phyloP scores from a whole-genome alignment of 108 stramenopile genomes.

The Nitzschia palea region DNA sequence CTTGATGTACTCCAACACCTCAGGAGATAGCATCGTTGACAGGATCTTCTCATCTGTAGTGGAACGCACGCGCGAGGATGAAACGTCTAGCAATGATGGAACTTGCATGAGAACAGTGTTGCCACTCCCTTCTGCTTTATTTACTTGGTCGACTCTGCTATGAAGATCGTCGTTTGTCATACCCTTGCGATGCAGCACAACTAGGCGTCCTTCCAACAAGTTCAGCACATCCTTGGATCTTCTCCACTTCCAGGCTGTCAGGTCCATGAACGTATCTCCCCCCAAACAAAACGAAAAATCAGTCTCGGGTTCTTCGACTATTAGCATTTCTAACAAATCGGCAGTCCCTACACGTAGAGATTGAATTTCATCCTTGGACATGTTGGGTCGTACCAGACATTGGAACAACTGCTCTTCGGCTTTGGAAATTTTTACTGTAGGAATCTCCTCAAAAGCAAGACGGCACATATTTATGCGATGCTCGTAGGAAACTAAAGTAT shows the following conservation, averaged over 20 bases:
- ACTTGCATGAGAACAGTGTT: conserved; percentile 40
- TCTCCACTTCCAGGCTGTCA: conserved; percentile 78
- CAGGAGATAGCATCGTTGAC: conserved; percentile 26
- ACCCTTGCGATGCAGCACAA: conserved; percentile 62
- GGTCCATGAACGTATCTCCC: conserved; percentile 80
- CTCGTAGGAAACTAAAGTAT: conserved; percentile 57
- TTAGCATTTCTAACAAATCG: conserved; percentile 72
- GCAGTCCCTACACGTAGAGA: conserved; percentile 69
- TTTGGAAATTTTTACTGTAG: conserved; percentile 63
- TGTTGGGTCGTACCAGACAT: not conserved
- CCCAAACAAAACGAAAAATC: conserved; percentile 72
- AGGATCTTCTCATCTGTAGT: conserved; percentile 35
- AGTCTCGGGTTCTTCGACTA: conserved; percentile 42
- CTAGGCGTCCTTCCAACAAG: conserved; percentile 62
- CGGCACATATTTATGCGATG: conserved; percentile 76
- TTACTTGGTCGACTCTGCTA: not conserved
- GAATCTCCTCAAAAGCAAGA: conserved; percentile 48
- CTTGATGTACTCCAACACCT: conserved; percentile 66
- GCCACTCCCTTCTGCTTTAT: conserved; percentile 3
- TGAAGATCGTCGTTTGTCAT: not conserved
- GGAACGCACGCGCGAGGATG: conserved; percentile 55
- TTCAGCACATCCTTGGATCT: conserved; percentile 60
- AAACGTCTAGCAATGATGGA: conserved; percentile 50
- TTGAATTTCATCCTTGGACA: conserved; percentile 7
- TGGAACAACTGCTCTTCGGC: conserved; percentile 68